Percentiles rank a stretch among this genome's conserved stretches.
phyloP scores from a whole-genome alignment of 2,329 filamentous ascomycete genomes.

The Neonectria punicea region DNA sequence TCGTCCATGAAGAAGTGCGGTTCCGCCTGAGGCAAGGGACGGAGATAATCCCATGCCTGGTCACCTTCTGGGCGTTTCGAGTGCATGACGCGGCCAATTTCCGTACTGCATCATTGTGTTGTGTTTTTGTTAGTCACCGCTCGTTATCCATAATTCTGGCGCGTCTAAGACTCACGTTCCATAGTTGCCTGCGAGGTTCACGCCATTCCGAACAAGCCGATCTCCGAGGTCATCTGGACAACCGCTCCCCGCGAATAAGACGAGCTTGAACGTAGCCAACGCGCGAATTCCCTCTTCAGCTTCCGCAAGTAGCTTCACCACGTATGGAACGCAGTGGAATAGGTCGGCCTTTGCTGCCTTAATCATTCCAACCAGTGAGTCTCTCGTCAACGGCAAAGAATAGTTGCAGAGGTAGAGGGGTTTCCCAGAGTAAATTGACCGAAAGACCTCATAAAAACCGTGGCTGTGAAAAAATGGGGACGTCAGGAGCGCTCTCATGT shows the following conservation, averaged over 20 bases:
- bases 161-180: conserved; percentile 56
- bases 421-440: conserved; percentile 62
- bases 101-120: conserved; percentile 24
- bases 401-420: conserved; percentile 65
- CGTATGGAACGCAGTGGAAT: conserved; percentile 72
- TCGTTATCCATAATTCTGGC: neutral
- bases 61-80: conserved; percentile 40
- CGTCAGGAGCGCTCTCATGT: conserved; percentile 62
- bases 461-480: conserved; percentile 70
- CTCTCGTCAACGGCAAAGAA: conserved; percentile 62
- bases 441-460: conserved; percentile 64
- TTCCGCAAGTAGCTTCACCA: conserved; percentile 71
- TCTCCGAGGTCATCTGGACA: conserved; percentile 70
- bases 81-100: conserved; percentile 43
- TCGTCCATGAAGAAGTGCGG: conserved; percentile 44
- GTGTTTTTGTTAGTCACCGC: conserved; percentile 8
- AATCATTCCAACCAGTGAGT: conserved; percentile 59
- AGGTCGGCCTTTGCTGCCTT: conserved; percentile 53
- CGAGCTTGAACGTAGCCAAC: conserved; percentile 59
- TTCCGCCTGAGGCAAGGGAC: conserved; percentile 44
- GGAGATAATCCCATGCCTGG: conserved; percentile 46
- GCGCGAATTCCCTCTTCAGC: conserved; percentile 61
- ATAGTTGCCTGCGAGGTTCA: conserved; percentile 67
- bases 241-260: conserved; percentile 67
- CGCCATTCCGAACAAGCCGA: conserved; percentile 60